phyloP scores from a whole-genome alignment of 139 green algal genomes.

The Marvania coccoides region DNA sequence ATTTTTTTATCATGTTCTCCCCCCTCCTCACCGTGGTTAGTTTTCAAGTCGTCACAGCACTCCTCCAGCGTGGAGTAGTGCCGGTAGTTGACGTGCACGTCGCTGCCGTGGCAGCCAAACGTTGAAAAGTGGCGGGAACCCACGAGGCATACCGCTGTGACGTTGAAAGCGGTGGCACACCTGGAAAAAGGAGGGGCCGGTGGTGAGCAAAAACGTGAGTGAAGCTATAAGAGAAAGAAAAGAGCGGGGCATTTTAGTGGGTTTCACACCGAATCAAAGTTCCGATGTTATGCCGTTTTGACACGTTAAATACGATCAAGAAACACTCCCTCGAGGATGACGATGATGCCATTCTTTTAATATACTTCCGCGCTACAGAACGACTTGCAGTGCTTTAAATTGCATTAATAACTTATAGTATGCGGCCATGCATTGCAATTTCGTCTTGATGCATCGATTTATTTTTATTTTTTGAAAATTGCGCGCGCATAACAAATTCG shows the following conservation, averaged over 20 bases:
- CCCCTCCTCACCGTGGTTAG: constrained; percentile 19
- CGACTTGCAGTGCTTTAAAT: no score
- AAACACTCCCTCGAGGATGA: no score
- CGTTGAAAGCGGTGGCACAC: constrained; percentile 33
- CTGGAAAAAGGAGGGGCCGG: constrained; percentile 2
- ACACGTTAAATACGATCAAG: constrained; percentile 68
- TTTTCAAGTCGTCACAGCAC: constrained; percentile 45
- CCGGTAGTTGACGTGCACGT: constrained; percentile 48
- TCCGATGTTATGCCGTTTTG: constrained; percentile 78
- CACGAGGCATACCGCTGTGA: constrained; percentile 68
- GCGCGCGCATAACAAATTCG: no score
- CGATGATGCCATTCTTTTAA: background rate
- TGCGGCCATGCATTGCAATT: no score
- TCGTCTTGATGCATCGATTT: no score
- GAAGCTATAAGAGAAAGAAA: background rate
- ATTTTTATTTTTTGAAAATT: no score
- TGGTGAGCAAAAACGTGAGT: background rate
- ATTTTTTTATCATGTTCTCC: no score
- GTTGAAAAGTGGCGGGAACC: constrained; percentile 76
- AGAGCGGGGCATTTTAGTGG: background rate
- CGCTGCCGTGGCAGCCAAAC: constrained; percentile 81
- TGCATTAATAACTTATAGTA: no score
- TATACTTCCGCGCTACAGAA: no score
- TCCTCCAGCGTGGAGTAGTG: constrained; percentile 68
- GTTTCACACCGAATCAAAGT: constrained; percentile 51